A percentile compares a stretch with the other conserved stretches of the same genome.
Conservation (phyloP, 192 early-diverging fungal species). For the Mortierella hygrophila region DNA sequence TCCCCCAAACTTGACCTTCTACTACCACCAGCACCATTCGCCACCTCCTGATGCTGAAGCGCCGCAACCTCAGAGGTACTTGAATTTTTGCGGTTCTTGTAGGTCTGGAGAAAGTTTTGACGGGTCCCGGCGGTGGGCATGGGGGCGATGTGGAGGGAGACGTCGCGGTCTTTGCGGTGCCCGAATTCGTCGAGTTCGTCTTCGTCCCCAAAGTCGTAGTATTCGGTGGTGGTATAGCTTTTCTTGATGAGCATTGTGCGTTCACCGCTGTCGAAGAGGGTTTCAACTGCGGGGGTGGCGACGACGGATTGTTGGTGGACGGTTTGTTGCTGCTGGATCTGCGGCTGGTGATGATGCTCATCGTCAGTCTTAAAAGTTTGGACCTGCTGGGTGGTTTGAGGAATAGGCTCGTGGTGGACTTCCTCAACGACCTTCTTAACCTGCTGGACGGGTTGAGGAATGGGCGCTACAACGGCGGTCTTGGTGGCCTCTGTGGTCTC, state of each 20-base stretch:
- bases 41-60: neutral
- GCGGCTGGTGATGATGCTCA: neutral
- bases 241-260: constrained; percentile 22
- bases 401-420: neutral
- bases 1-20: neutral
- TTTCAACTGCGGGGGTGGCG: neutral
- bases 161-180: constrained; percentile 12
- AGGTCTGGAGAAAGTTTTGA: neutral
- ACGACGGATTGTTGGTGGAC: neutral
- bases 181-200: constrained; percentile 17
- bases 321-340: neutral
- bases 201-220: constrained; percentile 19
- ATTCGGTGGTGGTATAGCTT: constrained; percentile 25
- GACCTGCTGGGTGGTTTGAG: neutral
- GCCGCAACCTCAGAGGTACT: neutral
- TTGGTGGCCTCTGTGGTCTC: neutral
- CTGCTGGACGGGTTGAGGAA: neutral
- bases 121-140: neutral
- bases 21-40: neutral
- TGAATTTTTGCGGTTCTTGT: neutral
- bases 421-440: neutral
- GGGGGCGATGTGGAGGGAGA: neutral
- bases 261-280: constrained; percentile 7
- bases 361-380: neutral
- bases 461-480: neutral